These are phyloP conservation scores for Phytophthora palmivora DNA, from an alignment of 352 stramenopile species.

Conservation along the genomic window DNA sequence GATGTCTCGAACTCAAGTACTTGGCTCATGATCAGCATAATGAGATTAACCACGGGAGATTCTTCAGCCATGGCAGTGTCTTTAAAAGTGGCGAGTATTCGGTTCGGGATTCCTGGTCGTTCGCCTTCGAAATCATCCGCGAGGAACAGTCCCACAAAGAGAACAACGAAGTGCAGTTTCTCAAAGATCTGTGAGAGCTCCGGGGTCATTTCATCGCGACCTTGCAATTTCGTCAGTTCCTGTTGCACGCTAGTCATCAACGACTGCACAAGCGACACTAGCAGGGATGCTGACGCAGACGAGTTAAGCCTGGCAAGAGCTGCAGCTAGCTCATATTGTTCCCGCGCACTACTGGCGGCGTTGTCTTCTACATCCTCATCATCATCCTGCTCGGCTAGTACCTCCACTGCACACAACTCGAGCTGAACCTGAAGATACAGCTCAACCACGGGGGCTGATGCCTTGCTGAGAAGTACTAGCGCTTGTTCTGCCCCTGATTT, in stretches of 20 bases:
- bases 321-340: constrained; percentile 79
- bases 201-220: constrained; percentile 59
- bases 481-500: constrained; percentile 44
- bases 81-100: constrained; percentile 57
- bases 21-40: constrained; percentile 74
- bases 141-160: constrained; percentile 81
- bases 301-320: constrained; percentile 75
- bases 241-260: constrained; percentile 60
- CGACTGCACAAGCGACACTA: constrained; percentile 72
- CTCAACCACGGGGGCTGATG: constrained; percentile 68
- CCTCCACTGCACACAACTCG: constrained; percentile 72
- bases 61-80: constrained; percentile 24
- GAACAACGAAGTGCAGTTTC: constrained; percentile 81
- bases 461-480: constrained; percentile 55
- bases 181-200: constrained; percentile 75
- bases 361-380: constrained; percentile 89
- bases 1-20: constrained; percentile 74
- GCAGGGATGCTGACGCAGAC: constrained; percentile 52
- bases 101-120: constrained; percentile 66
- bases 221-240: constrained; percentile 45
- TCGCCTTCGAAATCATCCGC: constrained; percentile 84
- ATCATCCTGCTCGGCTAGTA: constrained; percentile 75
- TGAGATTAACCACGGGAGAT: constrained; percentile 60
- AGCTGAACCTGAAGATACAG: constrained; percentile 83
- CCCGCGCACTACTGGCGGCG: constrained; percentile 57